These are phyloP conservation scores for Monoraphidium neglectum DNA, from an alignment of 139 green algal species.

Conservation along the genomic window DNA sequence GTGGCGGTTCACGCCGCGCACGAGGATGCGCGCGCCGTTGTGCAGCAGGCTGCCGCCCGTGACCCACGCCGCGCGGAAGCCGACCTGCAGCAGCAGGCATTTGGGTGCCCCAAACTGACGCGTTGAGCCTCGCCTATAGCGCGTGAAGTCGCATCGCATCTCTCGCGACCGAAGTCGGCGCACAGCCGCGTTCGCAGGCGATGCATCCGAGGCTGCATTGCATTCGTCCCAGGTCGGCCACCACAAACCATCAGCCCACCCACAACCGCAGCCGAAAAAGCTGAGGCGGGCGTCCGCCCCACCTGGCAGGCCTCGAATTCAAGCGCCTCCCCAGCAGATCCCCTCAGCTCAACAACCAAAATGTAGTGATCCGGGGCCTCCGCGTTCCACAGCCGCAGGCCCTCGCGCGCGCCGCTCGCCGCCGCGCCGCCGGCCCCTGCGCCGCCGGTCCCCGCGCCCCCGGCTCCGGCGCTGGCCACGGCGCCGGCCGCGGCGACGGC, in stretches of 20 bases:
- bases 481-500: background rate
- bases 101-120: background rate
- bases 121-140: too few relatives aligned
- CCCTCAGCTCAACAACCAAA: constrained; percentile 70
- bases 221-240: background rate
- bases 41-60: constrained; percentile 71
- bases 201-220: background rate
- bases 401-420: background rate
- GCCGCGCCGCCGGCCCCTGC: too few relatives aligned
- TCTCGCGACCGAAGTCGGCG: too few relatives aligned
- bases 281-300: background rate
- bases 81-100: constrained; percentile 48
- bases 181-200: background rate
- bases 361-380: constrained; percentile 86
- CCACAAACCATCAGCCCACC: constrained; percentile 1
- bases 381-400: constrained; percentile 76
- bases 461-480: background rate
- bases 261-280: too few relatives aligned
- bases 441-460: too few relatives aligned
- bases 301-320: constrained; percentile 87
- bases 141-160: too few relatives aligned
- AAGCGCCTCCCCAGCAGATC: constrained; percentile 9
- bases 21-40: constrained; percentile 80
- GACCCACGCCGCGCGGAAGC: constrained; percentile 79
- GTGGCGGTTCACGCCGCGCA: constrained; percentile 92